These are phyloP conservation scores for Aspergillus eucalypticola DNA, from an alignment of 2,329 filamentous ascomycete genomes.

Conservation along the genomic window DNA sequence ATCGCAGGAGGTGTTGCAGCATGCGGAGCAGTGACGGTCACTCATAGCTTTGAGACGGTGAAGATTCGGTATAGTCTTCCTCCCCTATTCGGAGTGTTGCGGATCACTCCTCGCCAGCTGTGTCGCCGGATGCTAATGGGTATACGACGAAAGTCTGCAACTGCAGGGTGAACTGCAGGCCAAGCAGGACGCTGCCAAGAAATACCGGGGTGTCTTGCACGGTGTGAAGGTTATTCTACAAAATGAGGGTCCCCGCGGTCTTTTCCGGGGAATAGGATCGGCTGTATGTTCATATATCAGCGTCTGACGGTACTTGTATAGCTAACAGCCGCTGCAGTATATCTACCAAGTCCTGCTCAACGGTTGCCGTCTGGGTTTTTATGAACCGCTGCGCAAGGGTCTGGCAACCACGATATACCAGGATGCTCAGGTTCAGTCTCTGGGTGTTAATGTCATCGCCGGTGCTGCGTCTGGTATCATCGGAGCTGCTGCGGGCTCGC, in stretches of 20 bases:
- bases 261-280: slow-evolving; percentile 85
- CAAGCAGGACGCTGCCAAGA: slow-evolving; percentile 78
- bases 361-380: slow-evolving; percentile 94
- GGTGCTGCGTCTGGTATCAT: slow-evolving; percentile 87
- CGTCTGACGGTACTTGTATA: background rate
- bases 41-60: slow-evolving; percentile 97
- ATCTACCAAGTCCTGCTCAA: slow-evolving; percentile 96
- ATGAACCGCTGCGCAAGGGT: slow-evolving; percentile 82
- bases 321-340: slow-evolving; percentile 58
- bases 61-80: slow-evolving; percentile 76
- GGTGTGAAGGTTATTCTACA: slow-evolving; percentile 85
- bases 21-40: slow-evolving; percentile 95
- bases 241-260: slow-evolving; percentile 82
- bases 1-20: slow-evolving; percentile 94
- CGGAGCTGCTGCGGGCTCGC: slow-evolving; percentile 87
- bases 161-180: slow-evolving; percentile 91
- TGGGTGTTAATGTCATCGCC: slow-evolving; percentile 90
- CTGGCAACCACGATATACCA: slow-evolving; percentile 70
- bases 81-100: background rate
- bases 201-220: slow-evolving; percentile 90
- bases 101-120: background rate
- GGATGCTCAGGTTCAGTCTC: slow-evolving; percentile 73
- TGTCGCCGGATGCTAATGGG: slow-evolving; percentile 1
- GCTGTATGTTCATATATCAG: slow-evolving; percentile 54
- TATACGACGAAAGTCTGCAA: slow-evolving; percentile 68